phyloP scores from a whole-genome alignment of 805 yeast genomes.

The Cyberlindnera samutprakarnensis region DNA sequence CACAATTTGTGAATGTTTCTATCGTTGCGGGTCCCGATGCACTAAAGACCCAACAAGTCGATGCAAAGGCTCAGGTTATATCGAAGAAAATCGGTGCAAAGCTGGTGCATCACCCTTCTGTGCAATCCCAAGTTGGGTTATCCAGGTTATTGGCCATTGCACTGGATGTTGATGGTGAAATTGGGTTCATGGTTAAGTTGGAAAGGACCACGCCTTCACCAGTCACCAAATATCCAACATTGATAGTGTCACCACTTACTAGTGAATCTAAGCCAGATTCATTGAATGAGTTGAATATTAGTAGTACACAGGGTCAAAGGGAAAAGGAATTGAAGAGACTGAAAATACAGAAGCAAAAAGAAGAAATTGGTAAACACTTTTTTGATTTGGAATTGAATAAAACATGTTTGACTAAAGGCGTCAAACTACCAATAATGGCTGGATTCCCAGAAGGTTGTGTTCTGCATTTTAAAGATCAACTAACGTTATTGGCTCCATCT shows the following conservation, averaged over 20 bases:
- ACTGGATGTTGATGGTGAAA: slow-evolving; percentile 38
- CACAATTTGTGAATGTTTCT: slow-evolving; percentile 43
- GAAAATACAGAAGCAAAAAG: slow-evolving; percentile 16
- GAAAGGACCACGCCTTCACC: slow-evolving; percentile 32
- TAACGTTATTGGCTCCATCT: slow-evolving; percentile 35
- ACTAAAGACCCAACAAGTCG: slow-evolving; percentile 9
- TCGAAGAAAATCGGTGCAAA: slow-evolving; percentile 38
- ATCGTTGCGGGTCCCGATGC: slow-evolving; percentile 44
- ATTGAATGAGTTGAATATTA: slow-evolving; percentile 18
- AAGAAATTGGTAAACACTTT: slow-evolving; percentile 14
- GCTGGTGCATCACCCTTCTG: slow-evolving; percentile 30
- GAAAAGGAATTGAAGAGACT: slow-evolving; percentile 18
- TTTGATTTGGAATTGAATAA: slow-evolving; percentile 12
- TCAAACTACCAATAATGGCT: slow-evolving; percentile 45
- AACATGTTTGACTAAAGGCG: slow-evolving; percentile 40
- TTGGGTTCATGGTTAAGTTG: slow-evolving; percentile 49
- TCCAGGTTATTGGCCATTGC: slow-evolving; percentile 49
- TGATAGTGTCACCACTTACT: slow-evolving; percentile 49
- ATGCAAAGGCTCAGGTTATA: slow-evolving; percentile 5
- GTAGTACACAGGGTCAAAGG: slow-evolving; percentile 12
- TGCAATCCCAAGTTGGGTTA: slow-evolving; percentile 39
- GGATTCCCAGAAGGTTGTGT: slow-evolving; percentile 54
- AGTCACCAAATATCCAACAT: slow-evolving; percentile 27
- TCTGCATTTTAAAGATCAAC: slow-evolving; percentile 35
- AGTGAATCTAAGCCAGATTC: slow-evolving; percentile 29